These are phyloP conservation scores for Neurospora crassa DNA, from an alignment of 2,329 filamentous ascomycete species.

Conservation along the genomic window DNA sequence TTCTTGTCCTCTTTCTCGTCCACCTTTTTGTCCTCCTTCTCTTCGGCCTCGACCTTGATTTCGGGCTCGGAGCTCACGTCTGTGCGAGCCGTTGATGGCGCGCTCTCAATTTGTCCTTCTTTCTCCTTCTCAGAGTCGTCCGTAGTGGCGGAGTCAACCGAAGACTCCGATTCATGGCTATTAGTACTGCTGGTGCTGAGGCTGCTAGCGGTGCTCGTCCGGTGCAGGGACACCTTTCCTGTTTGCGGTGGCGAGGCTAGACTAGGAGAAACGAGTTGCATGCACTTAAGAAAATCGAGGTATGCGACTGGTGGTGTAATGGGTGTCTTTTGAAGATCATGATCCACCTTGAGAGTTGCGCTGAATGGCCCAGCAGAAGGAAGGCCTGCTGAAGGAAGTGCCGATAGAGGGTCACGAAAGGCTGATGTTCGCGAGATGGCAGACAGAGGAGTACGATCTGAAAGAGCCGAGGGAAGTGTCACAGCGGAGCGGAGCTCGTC, in stretches of 20 bases:
- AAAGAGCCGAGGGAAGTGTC: constrained; percentile 37
- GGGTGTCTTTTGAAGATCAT: constrained; percentile 63
- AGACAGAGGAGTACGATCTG: constrained; percentile 60
- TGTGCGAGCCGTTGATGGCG: constrained; percentile 47
- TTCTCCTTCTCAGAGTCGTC: constrained; percentile 25
- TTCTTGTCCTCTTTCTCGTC: constrained; percentile 34
- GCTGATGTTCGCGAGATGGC: constrained; percentile 27
- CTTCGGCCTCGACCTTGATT: constrained; percentile 31
- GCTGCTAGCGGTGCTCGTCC: constrained; percentile 36
- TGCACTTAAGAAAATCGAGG: constrained; percentile 81
- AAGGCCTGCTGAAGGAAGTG: constrained; percentile 26
- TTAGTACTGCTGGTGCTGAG: constrained; percentile 36
- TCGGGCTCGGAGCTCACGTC: constrained; percentile 47
- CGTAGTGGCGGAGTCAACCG: constrained; percentile 32
- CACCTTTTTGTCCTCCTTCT: constrained; percentile 32
- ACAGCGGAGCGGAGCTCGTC: constrained; percentile 45
- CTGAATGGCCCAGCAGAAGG: constrained; percentile 26
- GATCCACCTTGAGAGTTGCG: constrained; percentile 56
- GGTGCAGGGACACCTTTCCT: constrained; percentile 20
- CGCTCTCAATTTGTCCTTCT: constrained; percentile 26
- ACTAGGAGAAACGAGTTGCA: constrained; percentile 49
- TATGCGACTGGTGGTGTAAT: constrained; percentile 88
- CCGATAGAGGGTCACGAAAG: constrained; percentile 29
- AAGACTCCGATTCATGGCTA: constrained; percentile 33
- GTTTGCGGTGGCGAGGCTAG: constrained; percentile 30